Base-by-base conservation (phyloP, 306 rosid genomes). In the Oxytropis ochrocephala region DNA sequence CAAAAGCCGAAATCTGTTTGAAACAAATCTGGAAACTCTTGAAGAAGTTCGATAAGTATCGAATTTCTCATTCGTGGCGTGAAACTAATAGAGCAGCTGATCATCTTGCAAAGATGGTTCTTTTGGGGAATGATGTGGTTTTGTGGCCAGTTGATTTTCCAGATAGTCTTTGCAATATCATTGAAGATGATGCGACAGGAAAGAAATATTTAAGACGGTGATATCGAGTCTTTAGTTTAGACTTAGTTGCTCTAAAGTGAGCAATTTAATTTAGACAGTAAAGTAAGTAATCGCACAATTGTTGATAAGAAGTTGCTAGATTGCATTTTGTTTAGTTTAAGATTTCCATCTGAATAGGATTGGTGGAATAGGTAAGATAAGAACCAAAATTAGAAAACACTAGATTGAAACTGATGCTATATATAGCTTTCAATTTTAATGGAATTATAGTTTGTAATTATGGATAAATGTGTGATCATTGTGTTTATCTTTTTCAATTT, bases 71-170 rank as follows among this genome's bases (percentile, higher is more conserved):
- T 75, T 71, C 89, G 4, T 89, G 88, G 91, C 88, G 91, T 0
- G 96, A 86, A 77, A 74, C 91, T 71, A 84, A 89, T 11, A 81
- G 80, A 42, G 91, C 89, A 5, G 89, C 91, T 38, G 89, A 89
- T 86, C 80, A 80, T 79, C 96, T 89, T 72, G 62, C 88, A 6
- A 84, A 84, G 80, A 84, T 84, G 90, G 78, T 47, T 48, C 42
- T 81, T 69, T 6, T 0, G 5, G 80, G 77, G 19, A 72, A 73
- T 17, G 92, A 86, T 17, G 75, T 74, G 10, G 83, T 89, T n/a
- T 64, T 89, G 14, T 77, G 81, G 85, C 92, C 88, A 1, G 30
- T 0, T 72, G 80, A 83, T 66, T 86, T 86, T 72, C 84, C 90
- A 2, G 21, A 47, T 9, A 82, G 47, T 51, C 90, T 89, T 38